Evolutionary conservation across 306 rosid genomes (phyloP).

Genomic region (Begonia fuchsioides): DNA sequence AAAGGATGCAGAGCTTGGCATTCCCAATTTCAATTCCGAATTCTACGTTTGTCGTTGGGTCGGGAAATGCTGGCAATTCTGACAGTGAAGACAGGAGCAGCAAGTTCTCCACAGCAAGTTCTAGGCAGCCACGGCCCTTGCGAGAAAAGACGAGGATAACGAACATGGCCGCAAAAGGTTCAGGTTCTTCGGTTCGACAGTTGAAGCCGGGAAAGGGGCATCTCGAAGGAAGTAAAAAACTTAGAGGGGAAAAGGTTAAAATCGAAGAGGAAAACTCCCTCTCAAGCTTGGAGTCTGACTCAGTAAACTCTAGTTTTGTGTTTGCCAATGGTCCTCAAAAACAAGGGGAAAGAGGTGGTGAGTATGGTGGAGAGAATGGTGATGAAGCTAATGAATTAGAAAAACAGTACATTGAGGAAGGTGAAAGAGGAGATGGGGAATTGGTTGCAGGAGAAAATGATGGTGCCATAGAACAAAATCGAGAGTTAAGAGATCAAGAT

Average conservation of each 20-base stretch:
- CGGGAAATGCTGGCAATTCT: constrained; percentile 51
- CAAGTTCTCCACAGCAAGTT: constrained; percentile 78
- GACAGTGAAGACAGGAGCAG: constrained; percentile 78
- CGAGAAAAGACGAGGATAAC: constrained; percentile 32
- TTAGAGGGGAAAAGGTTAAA: constrained; percentile 35
- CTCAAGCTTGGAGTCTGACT: constrained; percentile 82
- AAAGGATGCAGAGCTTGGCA: constrained; percentile 24
- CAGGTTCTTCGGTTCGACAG: constrained; percentile 27
- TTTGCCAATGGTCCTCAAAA: constrained; percentile 45
- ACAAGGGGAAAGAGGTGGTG: constrained; percentile 31
- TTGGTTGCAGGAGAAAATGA: constrained; percentile 38
- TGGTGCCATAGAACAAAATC: constrained; percentile 1
- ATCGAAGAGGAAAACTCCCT: constrained; percentile 60
- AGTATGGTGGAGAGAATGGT: constrained; percentile 35
- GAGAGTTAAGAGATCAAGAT: constrained; percentile 29
- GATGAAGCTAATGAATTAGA: constrained; percentile 40
- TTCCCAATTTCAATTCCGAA: constrained; percentile 28
- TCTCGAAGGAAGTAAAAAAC: constrained; percentile 49
- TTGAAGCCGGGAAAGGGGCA: constrained; percentile 40
- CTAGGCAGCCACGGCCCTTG: constrained; percentile 19
- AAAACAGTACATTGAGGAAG: constrained; percentile 36
- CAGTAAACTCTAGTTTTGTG: constrained; percentile 57
- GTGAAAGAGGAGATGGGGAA: constrained; percentile 17
- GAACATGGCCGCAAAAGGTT: constrained; percentile 27
- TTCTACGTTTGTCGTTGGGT: constrained; percentile 48